Evolutionary conservation across 805 yeast genomes (phyloP).

Genomic region (Debaryomyces hansenii): DNA sequence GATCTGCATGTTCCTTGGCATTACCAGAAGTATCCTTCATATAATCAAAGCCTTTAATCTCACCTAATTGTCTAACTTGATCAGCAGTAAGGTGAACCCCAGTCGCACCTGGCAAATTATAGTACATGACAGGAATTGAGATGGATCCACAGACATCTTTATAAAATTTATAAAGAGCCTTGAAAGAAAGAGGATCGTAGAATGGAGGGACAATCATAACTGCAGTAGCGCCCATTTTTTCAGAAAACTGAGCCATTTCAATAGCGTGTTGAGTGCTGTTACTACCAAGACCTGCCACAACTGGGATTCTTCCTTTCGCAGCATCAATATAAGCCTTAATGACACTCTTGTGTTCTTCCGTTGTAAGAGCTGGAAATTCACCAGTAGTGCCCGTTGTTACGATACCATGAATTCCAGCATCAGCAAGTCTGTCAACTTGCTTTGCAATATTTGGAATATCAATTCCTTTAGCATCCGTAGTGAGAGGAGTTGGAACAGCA

Average conservation of each 20-base stretch:
- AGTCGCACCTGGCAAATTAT: conserved; percentile 14
- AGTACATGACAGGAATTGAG: conserved; percentile 13
- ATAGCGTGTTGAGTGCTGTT: conserved; percentile 12
- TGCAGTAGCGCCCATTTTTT: conserved; percentile 13
- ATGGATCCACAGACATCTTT: conserved; percentile 14
- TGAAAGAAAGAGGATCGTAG: conserved; percentile 11
- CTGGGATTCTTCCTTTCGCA: conserved; percentile 12
- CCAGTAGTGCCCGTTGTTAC: conserved; percentile 16
- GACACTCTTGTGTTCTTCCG: conserved; percentile 12
- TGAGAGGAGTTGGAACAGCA: conserved; percentile 14
- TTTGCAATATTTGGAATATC: conserved; percentile 7
- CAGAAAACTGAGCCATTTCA: conserved; percentile 13
- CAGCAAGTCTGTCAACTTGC: conserved; percentile 12
- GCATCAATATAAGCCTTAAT: conserved; percentile 13
- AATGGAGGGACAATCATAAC: conserved; percentile 14
- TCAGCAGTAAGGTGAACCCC: conserved; percentile 12
- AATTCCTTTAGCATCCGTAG: conserved; percentile 6
- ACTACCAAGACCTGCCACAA: conserved; percentile 13
- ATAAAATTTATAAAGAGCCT: conserved; percentile 10
- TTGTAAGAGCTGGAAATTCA: conserved; percentile 12
- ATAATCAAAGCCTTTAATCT: conserved; percentile 13
- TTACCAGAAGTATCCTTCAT: conserved; percentile 13
- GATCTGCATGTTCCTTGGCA: conserved; percentile 8
- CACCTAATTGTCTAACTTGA: conserved; percentile 10
- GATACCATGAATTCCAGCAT: conserved; percentile 12